phyloP scores from a whole-genome alignment of 2,329 filamentous ascomycete species.

The Cercospora beticola region DNA sequence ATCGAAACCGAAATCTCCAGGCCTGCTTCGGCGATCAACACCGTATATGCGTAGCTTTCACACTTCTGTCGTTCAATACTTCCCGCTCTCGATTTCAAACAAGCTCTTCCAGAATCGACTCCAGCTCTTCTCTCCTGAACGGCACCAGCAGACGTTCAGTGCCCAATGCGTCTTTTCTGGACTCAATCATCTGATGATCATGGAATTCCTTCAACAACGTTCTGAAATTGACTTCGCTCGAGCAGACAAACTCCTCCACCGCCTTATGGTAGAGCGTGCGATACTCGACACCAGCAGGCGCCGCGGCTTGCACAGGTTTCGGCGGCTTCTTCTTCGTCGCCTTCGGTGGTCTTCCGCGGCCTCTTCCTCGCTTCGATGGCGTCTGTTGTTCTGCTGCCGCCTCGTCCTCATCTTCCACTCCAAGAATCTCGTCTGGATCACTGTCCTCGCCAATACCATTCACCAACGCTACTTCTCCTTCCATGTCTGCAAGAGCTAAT shows the following conservation, averaged over 20 bases:
- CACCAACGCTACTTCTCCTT: conserved; percentile 50
- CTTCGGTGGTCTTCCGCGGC: conserved; percentile 27
- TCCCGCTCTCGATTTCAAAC: conserved; percentile 26
- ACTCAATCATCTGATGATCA: conserved; percentile 96
- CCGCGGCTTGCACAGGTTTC: conserved; percentile 13
- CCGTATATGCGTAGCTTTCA: background rate
- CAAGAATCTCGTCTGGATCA: conserved; percentile 31
- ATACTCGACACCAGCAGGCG: conserved; percentile 71
- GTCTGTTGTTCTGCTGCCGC: conserved; percentile 31
- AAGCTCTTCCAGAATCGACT: conserved; percentile 80
- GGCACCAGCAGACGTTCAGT: conserved; percentile 84
- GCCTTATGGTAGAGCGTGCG: conserved; percentile 91
- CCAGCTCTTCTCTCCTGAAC: conserved; percentile 83
- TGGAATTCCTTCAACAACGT: conserved; percentile 96
- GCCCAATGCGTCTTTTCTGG: conserved; percentile 78
- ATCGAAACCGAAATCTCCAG: background rate
- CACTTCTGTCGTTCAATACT: background rate
- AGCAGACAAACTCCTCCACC: conserved; percentile 94
- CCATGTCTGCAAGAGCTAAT: conserved; percentile 58
- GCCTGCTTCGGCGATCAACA: background rate
- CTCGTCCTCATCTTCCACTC: conserved; percentile 36
- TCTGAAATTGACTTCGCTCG: conserved; percentile 91
- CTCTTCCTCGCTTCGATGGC: conserved; percentile 30
- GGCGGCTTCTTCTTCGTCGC: conserved; percentile 13
- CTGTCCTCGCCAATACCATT: conserved; percentile 36